Evolutionary conservation across 2,329 filamentous ascomycete species (phyloP).

Genomic region (Seiridium cupressi): DNA sequence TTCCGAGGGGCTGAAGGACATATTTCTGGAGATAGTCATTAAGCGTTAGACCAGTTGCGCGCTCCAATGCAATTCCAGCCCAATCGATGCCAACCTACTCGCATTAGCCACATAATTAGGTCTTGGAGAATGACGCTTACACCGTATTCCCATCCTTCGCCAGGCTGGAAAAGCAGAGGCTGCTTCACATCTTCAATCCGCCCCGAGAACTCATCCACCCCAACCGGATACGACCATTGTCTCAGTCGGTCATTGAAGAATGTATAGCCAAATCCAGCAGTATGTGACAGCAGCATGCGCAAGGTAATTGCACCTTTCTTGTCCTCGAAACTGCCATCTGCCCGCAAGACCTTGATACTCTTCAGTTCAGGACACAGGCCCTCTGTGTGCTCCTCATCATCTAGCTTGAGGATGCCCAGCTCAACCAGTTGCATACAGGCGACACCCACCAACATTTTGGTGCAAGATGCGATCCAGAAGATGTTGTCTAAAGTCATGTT

Average conservation of each 20-base stretch:
- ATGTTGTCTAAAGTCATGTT: slow-evolving; percentile 59
- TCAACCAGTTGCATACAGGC: slow-evolving; percentile 59
- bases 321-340: slow-evolving; percentile 34
- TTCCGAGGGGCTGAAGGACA: slow-evolving; percentile 44
- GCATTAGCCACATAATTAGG: too few species aligned
- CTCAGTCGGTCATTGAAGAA: slow-evolving; percentile 46
- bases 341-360: slow-evolving; percentile 40
- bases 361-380: slow-evolving; percentile 48
- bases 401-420: slow-evolving; percentile 43
- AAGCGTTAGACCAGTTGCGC: slow-evolving; percentile 39
- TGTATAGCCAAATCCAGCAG: slow-evolving; percentile 56
- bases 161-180: slow-evolving; percentile 63
- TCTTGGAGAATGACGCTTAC: slow-evolving; percentile 22
- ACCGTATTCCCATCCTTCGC: slow-evolving; percentile 60
- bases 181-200: slow-evolving; percentile 47
- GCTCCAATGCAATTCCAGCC: slow-evolving; percentile 49
- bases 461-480: slow-evolving; percentile 60
- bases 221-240: slow-evolving; percentile 45
- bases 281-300: slow-evolving; percentile 56
- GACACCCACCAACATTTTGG: slow-evolving; percentile 52
- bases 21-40: slow-evolving; percentile 48
- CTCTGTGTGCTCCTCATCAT: slow-evolving; percentile 45
- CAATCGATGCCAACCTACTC: slow-evolving; percentile 41
- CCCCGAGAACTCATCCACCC: slow-evolving; percentile 57
- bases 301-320: slow-evolving; percentile 53